These are phyloP conservation scores for Gyrodon lividus DNA, from an alignment of 768 basidiomycete genomes.

Conservation along the genomic window DNA sequence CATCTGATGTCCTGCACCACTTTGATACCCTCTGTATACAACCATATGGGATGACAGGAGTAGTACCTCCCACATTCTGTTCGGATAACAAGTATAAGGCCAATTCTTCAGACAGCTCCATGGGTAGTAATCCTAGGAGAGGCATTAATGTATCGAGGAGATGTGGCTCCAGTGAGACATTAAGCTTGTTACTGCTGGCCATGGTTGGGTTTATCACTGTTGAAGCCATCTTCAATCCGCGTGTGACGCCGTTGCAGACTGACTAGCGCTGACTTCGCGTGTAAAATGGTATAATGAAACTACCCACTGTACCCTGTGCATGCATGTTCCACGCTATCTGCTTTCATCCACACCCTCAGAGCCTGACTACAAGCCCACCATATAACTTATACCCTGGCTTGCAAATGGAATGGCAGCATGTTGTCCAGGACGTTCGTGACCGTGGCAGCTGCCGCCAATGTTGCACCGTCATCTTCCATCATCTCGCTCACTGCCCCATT, in stretches of 20 bases:
- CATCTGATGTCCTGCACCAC: constrained; percentile 64
- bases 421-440: constrained; percentile 26
- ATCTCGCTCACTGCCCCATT: constrained; percentile 37
- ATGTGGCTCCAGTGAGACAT: constrained; percentile 69
- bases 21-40: constrained; percentile 57
- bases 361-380: no score
- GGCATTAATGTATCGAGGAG: constrained; percentile 48
- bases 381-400: background rate
- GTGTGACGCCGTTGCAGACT: no score
- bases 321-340: no score
- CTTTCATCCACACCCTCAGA: no score
- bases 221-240: no score
- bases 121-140: constrained; percentile 47
- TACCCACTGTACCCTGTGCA: no score
- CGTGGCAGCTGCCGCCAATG: background rate
- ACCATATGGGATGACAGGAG: constrained; percentile 59
- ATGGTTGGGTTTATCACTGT: background rate
- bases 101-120: constrained; percentile 43
- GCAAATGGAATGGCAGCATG: constrained; percentile 24
- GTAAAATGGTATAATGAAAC: no score
- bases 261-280: no score
- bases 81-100: constrained; percentile 33
- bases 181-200: constrained; percentile 32
- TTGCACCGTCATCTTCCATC: constrained; percentile 13
- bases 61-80: background rate